Base-by-base conservation (phyloP, 1,284 basidiomycete species). In the Moesziomyces sp. region DNA sequence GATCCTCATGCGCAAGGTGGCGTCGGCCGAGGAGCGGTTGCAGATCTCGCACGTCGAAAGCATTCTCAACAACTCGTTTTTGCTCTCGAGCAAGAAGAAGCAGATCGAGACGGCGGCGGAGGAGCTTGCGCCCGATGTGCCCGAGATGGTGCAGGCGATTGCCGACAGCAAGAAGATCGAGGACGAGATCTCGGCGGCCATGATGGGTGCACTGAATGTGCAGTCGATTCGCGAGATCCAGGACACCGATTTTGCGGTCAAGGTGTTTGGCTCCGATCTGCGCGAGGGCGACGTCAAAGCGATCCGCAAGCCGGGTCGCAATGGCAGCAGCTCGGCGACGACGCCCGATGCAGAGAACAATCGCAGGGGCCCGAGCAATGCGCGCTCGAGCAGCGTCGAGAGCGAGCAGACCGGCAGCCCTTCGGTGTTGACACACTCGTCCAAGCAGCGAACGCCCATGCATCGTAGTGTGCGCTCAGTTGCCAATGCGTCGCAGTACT, bases 121-220 rank as follows among this genome's bases (percentile, higher is more conserved):
- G 23, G 63, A 66, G 52, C 52, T 73, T 16, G 64, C 55, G 3
- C 64, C 63, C 1, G 69, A 73, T 13, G 43, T 52, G 14, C 60
- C 69, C 26, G 69, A 73, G 38, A 63, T 73, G 63, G 60, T 73
- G 13, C 63, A 67, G 35, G 56, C 56, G 6, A 73, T 73, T n/a
- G 69, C 69, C 18, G 69, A 66, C 52, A 73, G 69, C 42, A 59
- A 63, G 21, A 61, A 55, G 46, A 45, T 72, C 46, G 62, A 72
- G 21, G 69, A 72, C 38, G 62, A 72, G 26, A 72, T 72, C 16
- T 54, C 62, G 18, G 62, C 69, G 7, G 66, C 62, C 42, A 65
- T 72, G 62, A 60, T 51, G 52, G 62, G 58, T 16, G 66, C 69
- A 9, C 51, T 72, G 8, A 58, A 56, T 3, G 69, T 72, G n/a